These are phyloP conservation scores for Penicillium sp. DNA, from an alignment of 2,329 filamentous ascomycete species.

Conservation along the genomic window DNA sequence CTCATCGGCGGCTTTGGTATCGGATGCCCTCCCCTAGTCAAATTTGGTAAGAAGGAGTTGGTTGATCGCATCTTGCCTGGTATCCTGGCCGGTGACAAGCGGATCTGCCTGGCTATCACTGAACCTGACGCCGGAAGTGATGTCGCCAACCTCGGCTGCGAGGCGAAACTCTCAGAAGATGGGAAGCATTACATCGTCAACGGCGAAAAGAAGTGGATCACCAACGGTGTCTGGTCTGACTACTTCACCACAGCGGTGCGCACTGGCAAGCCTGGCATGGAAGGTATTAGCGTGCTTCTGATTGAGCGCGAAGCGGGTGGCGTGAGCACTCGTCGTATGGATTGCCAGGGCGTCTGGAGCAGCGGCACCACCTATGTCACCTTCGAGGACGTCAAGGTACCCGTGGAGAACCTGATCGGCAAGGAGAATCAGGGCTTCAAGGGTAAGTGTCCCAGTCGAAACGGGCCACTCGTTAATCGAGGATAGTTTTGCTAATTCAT, in stretches of 20 bases:
- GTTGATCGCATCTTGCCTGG: slow-evolving; percentile 83
- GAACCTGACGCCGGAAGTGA: slow-evolving; percentile 94
- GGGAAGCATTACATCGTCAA: slow-evolving; percentile 99
- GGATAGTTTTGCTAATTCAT: not conserved
- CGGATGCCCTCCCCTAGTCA: slow-evolving; percentile 82
- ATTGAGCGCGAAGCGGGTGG: slow-evolving; percentile 82
- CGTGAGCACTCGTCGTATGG: slow-evolving; percentile 90
- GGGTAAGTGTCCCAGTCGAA: slow-evolving; percentile 37
- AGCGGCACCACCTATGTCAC: slow-evolving; percentile 95
- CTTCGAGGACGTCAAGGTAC: slow-evolving; percentile 98
- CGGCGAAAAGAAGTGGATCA: slow-evolving; percentile 99
- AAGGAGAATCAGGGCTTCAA: slow-evolving; percentile 98
- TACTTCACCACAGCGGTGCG: slow-evolving; percentile 97
- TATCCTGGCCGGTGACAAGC: slow-evolving; percentile 86
- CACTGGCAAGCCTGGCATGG: slow-evolving; percentile 84
- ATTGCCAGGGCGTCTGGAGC: slow-evolving; percentile 96
- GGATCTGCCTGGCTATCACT: slow-evolving; percentile 95
- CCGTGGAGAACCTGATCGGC: slow-evolving; percentile 96
- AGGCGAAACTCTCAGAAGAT: slow-evolving; percentile 89
- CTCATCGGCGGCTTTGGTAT: slow-evolving; percentile 95
- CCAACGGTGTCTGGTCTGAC: slow-evolving; percentile 92
- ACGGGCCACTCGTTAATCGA: not conserved
- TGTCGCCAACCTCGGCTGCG: slow-evolving; percentile 90
- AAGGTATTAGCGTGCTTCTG: slow-evolving; percentile 81
- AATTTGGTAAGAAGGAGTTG: slow-evolving; percentile 80